These are phyloP conservation scores for Boletellus sp. DNA, from an alignment of 1,284 basidiomycete genomes.

Conservation along the genomic window DNA sequence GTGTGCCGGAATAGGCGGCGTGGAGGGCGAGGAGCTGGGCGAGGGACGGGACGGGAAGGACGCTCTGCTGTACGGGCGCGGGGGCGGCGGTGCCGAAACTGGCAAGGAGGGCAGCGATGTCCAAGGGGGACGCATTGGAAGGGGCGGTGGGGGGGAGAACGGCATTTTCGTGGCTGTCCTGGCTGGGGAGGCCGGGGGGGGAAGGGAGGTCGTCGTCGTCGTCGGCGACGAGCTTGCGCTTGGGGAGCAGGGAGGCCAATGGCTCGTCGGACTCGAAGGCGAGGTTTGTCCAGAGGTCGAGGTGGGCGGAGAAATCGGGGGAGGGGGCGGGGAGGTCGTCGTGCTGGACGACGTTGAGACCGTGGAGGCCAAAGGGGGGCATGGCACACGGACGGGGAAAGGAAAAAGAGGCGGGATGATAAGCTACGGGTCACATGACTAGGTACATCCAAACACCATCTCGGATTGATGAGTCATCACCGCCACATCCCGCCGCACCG, in stretches of 20 bases:
- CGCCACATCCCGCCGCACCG: conserved; percentile 68
- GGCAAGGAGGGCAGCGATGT: conserved; percentile 55
- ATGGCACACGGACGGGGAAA: conserved; percentile 23
- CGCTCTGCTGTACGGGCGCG: conserved; percentile 6
- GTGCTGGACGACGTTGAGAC: conserved; percentile 68
- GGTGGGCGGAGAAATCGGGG: conserved; percentile 72
- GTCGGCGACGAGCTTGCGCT: conserved; percentile 40
- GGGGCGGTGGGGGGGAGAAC: conserved; percentile 42
- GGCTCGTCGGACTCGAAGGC: conserved; percentile 76
- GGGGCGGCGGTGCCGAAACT: conserved; percentile 61
- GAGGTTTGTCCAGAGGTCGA: conserved; percentile 82
- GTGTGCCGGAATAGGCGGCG: conserved; percentile 31
- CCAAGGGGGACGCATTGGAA: conserved; percentile 37
- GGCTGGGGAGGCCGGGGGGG: conserved; percentile 44
- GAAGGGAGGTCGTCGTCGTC: conserved; percentile 39
- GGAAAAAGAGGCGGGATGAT: conserved; percentile 11
- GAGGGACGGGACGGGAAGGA: conserved; percentile 45
- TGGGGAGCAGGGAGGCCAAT: conserved; percentile 30
- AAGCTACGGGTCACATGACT: conserved; percentile 23
- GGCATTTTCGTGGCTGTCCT: conserved; percentile 57
- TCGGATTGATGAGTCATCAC: conserved; percentile 86
- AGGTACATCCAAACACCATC: conserved; percentile 42
- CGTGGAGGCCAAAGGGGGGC: conserved; percentile 58
- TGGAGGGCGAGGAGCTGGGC: conserved; percentile 64
- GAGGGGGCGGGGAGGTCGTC: conserved; percentile 58